These are phyloP conservation scores for Epichloe scottii DNA, from an alignment of 2,329 filamentous ascomycete genomes.

Conservation along the genomic window DNA sequence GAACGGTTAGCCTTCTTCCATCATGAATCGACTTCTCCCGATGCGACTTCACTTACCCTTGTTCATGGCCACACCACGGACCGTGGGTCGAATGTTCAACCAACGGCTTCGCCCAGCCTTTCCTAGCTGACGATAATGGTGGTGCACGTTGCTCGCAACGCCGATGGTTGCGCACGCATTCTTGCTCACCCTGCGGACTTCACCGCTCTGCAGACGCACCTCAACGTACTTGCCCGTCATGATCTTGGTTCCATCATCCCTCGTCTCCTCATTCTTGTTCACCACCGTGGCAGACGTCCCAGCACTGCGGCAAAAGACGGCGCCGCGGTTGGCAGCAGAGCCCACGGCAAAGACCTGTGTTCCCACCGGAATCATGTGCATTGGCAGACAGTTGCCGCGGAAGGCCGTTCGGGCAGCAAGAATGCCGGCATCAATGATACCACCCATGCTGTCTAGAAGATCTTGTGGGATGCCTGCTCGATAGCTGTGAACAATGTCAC, in stretches of 20 bases:
- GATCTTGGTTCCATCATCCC: constrained; percentile 43
- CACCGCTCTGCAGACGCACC: constrained; percentile 81
- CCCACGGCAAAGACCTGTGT: constrained; percentile 87
- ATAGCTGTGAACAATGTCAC: constrained; percentile 88
- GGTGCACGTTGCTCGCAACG: constrained; percentile 83
- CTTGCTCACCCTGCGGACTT: constrained; percentile 78
- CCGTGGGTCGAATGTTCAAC: constrained; percentile 88
- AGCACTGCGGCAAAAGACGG: constrained; percentile 88
- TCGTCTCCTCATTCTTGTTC: constrained; percentile 70
- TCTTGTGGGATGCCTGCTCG: constrained; percentile 78
- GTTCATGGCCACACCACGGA: constrained; percentile 98
- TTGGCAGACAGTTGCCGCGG: constrained; percentile 84
- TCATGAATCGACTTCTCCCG: neutral
- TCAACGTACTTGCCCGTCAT: constrained; percentile 68
- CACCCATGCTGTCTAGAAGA: constrained; percentile 83
- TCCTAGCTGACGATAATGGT: constrained; percentile 81
- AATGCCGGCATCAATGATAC: constrained; percentile 86
- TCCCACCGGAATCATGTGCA: constrained; percentile 94
- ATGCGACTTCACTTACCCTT: constrained; percentile 47
- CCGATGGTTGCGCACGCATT: constrained; percentile 93
- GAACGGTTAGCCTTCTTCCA: neutral
- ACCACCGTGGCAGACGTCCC: constrained; percentile 85
- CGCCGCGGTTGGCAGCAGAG: constrained; percentile 57
- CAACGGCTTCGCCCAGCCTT: constrained; percentile 91
- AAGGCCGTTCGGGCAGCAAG: constrained; percentile 88